phyloP scores from a whole-genome alignment of 192 early-diverging fungal species.

The Kickxella alabastrina region DNA sequence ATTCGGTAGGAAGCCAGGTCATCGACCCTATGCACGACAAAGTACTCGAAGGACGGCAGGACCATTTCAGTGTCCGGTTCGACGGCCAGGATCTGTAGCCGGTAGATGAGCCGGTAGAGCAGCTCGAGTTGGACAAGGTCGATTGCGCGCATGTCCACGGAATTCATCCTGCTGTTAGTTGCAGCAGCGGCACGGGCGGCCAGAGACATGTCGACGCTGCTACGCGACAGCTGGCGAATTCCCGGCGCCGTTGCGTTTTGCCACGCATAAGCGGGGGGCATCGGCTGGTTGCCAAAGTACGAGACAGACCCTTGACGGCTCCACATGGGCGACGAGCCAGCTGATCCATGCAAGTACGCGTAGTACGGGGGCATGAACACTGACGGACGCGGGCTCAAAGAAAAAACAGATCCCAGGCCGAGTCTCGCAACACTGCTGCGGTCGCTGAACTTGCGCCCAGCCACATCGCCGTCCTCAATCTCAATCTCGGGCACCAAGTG shows the following conservation, averaged over 20 bases:
- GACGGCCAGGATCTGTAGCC: constrained; percentile 37
- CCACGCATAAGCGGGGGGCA: constrained; percentile 11
- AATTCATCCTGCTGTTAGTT: neutral
- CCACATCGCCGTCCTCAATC: neutral
- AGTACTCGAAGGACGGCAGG: constrained; percentile 40
- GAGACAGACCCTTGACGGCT: constrained; percentile 30
- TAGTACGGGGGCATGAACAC: constrained; percentile 31
- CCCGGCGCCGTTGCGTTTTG: constrained; percentile 2
- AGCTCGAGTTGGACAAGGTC: constrained; percentile 35
- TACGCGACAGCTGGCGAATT: constrained; percentile 20
- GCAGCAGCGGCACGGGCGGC: constrained; percentile 2
- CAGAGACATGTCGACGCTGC: constrained; percentile 26
- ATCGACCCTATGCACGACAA: constrained; percentile 25
- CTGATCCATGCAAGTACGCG: constrained; percentile 13
- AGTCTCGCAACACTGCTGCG: neutral
- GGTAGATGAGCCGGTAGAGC: constrained; percentile 33
- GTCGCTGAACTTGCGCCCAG: constrained; percentile 12
- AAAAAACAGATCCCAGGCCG: neutral
- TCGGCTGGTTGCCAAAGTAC: constrained; percentile 13
- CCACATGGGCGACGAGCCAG: constrained; percentile 12
- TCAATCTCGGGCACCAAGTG: no score
- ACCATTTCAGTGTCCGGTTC: constrained; percentile 27
- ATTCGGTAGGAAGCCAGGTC: constrained; percentile 24
- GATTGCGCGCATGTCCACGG: neutral
- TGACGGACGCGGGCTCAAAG: constrained; percentile 12